These are phyloP conservation scores for Ceratobasidium sp. DNA, from an alignment of 1,284 basidiomycete genomes.

Conservation along the genomic window DNA sequence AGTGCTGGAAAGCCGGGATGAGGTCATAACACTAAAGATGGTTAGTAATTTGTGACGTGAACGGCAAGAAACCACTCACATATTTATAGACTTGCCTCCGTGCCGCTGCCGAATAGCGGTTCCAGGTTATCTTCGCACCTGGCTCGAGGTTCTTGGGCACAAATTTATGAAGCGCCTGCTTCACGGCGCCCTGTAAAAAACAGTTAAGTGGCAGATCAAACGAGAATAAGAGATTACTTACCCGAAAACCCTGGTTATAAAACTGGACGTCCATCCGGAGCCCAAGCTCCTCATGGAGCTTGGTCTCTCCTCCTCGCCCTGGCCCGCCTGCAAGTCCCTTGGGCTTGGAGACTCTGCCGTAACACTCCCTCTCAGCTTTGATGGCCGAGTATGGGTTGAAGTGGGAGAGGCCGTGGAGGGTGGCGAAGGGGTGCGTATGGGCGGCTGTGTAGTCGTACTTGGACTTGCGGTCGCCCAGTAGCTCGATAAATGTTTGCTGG, in stretches of 20 bases:
- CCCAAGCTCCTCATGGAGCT: slow-evolving; percentile 12
- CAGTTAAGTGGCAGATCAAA: not conserved
- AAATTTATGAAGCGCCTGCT: not conserved
- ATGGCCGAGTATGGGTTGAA: slow-evolving; percentile 6
- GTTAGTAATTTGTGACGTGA: not conserved
- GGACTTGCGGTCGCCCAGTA: not conserved
- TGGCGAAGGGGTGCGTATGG: not conserved
- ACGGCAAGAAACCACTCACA: not conserved
- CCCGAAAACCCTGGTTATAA: not conserved
- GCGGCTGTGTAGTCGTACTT: not conserved
- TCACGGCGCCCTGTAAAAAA: too few relatives aligned
- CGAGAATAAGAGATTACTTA: not conserved
- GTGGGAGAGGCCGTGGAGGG: not conserved
- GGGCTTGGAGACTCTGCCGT: not conserved
- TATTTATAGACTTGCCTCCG: not conserved
- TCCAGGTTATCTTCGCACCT: not conserved
- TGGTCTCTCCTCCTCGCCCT: not conserved
- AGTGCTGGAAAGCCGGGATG: not conserved
- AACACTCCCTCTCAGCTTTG: not conserved
- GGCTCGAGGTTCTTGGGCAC: not conserved
- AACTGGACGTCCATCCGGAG: not conserved
- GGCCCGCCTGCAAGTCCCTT: not conserved
- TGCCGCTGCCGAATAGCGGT: not conserved
- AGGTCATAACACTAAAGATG: not conserved
- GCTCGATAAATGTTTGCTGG: not conserved